These are phyloP conservation scores for Erysiphe neolycopersici DNA, from an alignment of 2,329 filamentous ascomycete species.

Conservation along the genomic window DNA sequence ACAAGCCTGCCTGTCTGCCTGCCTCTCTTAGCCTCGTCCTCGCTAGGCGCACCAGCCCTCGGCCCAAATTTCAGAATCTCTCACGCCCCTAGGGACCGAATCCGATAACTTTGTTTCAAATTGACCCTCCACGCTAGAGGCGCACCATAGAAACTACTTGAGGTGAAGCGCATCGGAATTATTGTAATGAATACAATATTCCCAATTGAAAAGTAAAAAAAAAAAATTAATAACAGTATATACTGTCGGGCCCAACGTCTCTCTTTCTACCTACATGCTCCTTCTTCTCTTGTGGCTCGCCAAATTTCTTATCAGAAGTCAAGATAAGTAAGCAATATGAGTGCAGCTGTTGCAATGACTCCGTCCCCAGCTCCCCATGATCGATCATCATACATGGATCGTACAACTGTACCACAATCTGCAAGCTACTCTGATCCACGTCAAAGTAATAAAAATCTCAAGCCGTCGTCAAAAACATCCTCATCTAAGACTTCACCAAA, in stretches of 20 bases:
- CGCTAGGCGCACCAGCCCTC: too few relatives aligned
- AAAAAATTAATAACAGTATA: background rate
- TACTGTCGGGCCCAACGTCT: background rate
- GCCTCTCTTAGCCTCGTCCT: too few relatives aligned
- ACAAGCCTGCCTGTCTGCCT: background rate
- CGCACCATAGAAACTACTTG: background rate
- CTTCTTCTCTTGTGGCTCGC: too few relatives aligned
- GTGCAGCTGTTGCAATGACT: slow-evolving; percentile 40
- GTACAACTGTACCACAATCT: slow-evolving; percentile 17
- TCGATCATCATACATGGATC: slow-evolving; percentile 27
- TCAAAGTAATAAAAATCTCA: slow-evolving; percentile 28
- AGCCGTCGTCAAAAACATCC: slow-evolving; percentile 11
- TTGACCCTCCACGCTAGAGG: background rate
- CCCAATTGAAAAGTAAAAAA: background rate
- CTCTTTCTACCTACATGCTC: background rate
- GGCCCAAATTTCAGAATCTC: too few relatives aligned
- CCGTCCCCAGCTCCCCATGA: slow-evolving; percentile 41
- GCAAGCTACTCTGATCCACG: slow-evolving; percentile 21
- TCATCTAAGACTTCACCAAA: slow-evolving; percentile 28
- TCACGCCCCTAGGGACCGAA: too few relatives aligned
- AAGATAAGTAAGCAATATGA: slow-evolving; percentile 22
- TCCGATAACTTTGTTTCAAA: too few relatives aligned
- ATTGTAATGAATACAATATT: background rate
- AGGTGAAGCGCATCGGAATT: background rate
- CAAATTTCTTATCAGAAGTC: background rate